Evolutionary conservation across 225 moss, liverwort and hornwort species (phyloP).

Genomic region (Straminergon stramineum): DNA sequence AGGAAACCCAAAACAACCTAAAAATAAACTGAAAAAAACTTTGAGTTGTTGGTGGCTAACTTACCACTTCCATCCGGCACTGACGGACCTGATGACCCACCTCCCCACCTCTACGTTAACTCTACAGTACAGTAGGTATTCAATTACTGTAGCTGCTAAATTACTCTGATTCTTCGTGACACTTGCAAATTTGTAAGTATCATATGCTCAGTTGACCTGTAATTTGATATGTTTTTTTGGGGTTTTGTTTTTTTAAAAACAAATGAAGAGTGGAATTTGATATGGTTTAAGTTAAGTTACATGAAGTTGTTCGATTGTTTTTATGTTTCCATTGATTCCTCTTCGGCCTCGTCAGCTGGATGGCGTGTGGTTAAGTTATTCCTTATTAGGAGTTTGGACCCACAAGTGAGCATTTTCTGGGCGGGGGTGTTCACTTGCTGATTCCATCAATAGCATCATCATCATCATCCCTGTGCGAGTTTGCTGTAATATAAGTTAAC

Average conservation of each 20-base stretch:
- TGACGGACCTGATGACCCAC: neutral
- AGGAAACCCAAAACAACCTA: too few relatives aligned
- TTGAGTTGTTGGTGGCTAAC: neutral
- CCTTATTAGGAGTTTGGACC: neutral
- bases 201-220: too few relatives aligned
- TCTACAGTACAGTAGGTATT: neutral
- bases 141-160: neutral
- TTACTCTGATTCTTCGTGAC: neutral
- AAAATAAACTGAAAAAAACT: neutral
- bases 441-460: neutral
- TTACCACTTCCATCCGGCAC: too few relatives aligned
- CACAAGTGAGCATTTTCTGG: neutral
- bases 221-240: neutral
- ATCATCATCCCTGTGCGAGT: neutral
- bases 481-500: neutral
- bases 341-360: neutral
- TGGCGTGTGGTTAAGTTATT: neutral
- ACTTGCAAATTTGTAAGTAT: too few relatives aligned
- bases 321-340: neutral
- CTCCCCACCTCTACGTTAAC: neutral
- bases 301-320: too few relatives aligned
- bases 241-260: too few relatives aligned
- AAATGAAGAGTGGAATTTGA: too few relatives aligned
- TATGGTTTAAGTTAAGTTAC: too few relatives aligned
- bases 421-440: neutral